These are phyloP conservation scores for Triadica sebifera DNA, from an alignment of 345 rosid species.

Conservation along the genomic window DNA sequence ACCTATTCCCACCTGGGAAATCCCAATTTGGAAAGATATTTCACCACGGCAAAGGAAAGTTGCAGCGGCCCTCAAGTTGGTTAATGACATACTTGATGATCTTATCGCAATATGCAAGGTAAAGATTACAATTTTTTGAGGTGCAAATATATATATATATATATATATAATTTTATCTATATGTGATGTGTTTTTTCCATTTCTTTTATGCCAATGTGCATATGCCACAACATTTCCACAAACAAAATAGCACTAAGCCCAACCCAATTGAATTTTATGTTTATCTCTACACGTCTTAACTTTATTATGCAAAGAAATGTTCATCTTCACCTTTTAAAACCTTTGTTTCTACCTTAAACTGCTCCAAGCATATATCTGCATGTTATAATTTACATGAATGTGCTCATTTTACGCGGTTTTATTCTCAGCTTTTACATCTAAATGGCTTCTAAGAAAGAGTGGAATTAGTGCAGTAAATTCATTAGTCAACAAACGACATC, in stretches of 20 bases:
- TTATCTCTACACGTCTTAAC: no score
- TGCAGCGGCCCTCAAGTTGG: constrained; percentile 64
- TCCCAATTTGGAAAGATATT: constrained; percentile 92
- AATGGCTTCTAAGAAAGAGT: not conserved
- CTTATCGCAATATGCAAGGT: constrained; percentile 92
- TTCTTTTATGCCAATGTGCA: not conserved
- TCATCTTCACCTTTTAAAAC: no score
- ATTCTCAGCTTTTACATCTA: not conserved
- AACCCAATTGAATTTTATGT: not conserved
- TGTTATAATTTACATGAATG: not conserved
- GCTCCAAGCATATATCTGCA: not conserved
- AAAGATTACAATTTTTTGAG: constrained; percentile 8
- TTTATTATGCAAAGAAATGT: no score
- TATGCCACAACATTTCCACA: not conserved
- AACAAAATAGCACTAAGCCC: not conserved
- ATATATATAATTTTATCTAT: not conserved
- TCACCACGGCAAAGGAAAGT: constrained; percentile 87
- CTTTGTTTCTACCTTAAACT: not conserved
- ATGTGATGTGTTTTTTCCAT: not conserved
- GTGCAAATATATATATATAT: not conserved
- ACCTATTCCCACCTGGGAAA: constrained; percentile 89
- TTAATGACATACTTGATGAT: constrained; percentile 68
- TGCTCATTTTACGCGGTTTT: not conserved
- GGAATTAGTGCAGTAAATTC: no score
- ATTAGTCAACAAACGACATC: no score